A percentile compares a stretch with the other conserved stretches of the same genome.
Evolutionary conservation across 192 early-diverging fungal species (phyloP).

Genomic region (Coemansia sp.): DNA sequence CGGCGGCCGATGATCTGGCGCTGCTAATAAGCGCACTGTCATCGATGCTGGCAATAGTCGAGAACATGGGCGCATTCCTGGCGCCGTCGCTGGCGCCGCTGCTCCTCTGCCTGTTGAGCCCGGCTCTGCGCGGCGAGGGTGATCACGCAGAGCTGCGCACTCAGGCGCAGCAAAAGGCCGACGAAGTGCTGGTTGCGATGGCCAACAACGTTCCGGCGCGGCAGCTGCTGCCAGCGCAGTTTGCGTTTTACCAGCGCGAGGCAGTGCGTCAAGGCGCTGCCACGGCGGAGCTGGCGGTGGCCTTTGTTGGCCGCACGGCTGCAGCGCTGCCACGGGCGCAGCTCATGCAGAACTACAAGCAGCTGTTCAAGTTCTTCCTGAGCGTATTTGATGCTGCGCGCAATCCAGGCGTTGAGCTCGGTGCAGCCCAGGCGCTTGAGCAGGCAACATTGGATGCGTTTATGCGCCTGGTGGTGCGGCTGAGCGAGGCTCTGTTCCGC

Average conservation of each 20-base stretch:
- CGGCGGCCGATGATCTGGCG: constrained; percentile 41
- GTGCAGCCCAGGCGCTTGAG: constrained; percentile 62
- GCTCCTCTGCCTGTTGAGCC: constrained; percentile 34
- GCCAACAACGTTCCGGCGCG: constrained; percentile 39
- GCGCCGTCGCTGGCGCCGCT: constrained; percentile 46
- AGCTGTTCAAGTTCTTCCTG: constrained; percentile 87
- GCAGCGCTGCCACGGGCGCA: constrained; percentile 62
- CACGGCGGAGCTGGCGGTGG: constrained; percentile 47
- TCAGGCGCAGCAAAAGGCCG: constrained; percentile 20
- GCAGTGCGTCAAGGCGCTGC: constrained; percentile 55
- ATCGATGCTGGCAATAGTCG: constrained; percentile 49
- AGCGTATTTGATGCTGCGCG: constrained; percentile 61
- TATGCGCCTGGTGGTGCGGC: constrained; percentile 79
- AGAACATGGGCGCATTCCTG: constrained; percentile 53
- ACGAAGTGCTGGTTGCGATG: constrained; percentile 32
- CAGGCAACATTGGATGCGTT: constrained; percentile 71
- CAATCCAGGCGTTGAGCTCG: constrained; percentile 29
- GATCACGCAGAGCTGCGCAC: constrained; percentile 16
- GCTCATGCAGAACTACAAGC: constrained; percentile 71
- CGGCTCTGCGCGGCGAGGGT: constrained; percentile 9
- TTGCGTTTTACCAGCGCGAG: constrained; percentile 54
- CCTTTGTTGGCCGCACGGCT: constrained; percentile 67
- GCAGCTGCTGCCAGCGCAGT: constrained; percentile 49
- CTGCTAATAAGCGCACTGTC: constrained; percentile 41
- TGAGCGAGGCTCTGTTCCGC: constrained; percentile 94